phyloP scores from a whole-genome alignment of 331 rosid genomes.

The Prunus yedoensis region DNA sequence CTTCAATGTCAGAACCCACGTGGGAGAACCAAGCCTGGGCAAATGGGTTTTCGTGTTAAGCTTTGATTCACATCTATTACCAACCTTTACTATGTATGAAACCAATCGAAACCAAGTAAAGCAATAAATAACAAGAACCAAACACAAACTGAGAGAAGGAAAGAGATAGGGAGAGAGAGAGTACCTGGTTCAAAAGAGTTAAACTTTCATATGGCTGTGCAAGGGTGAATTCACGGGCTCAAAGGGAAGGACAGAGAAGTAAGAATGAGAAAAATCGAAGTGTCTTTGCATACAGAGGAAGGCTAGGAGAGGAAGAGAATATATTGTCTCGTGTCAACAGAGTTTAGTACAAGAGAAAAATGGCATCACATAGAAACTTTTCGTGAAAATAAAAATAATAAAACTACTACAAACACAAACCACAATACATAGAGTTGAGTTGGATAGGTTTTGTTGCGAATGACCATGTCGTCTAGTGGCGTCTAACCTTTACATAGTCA shows the following conservation, averaged over 20 bases:
- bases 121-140: conserved; percentile 5
- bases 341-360: conserved; percentile 14
- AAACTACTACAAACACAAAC: too few species aligned
- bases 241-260: conserved; percentile 10
- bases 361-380: too few species aligned
- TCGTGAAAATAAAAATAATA: too few species aligned
- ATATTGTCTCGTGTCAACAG: conserved; percentile 19
- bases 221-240: conserved; percentile 19
- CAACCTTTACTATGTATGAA: conserved; percentile 24
- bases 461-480: too few species aligned
- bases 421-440: too few species aligned
- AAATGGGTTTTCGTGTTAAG: conserved; percentile 48
- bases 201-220: conserved; percentile 18
- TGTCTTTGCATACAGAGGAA: conserved; percentile 19
- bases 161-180: conserved; percentile 8
- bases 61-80: conserved; percentile 43
- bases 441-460: too few species aligned
- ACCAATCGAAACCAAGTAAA: conserved; percentile 27
- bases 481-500: too few species aligned
- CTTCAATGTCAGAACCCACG: conserved; percentile 39
- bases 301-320: conserved; percentile 1
- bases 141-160: conserved; percentile 17
- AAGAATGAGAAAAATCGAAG: conserved; percentile 18
- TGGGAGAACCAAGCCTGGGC: conserved; percentile 47
- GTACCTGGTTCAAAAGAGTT: conserved; percentile 41